phyloP scores from a whole-genome alignment of 1,139 yeast genomes.

The Insectozyma bohioensis region DNA sequence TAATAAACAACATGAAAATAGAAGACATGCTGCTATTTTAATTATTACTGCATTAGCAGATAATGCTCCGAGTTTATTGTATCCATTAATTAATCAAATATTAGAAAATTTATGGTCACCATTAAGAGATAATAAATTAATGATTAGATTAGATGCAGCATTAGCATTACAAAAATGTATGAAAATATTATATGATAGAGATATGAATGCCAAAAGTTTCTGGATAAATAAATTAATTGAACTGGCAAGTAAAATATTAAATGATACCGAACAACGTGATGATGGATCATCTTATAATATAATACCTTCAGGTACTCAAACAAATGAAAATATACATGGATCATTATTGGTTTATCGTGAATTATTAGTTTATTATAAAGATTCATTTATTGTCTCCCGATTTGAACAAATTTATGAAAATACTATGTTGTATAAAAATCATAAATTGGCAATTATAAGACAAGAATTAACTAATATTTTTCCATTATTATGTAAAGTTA shows the following conservation, averaged over 20 bases:
- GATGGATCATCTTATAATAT: conserved; percentile 20
- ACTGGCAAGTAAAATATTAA: conserved; percentile 47
- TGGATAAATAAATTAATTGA: conserved; percentile 77
- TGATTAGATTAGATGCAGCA: conserved; percentile 83
- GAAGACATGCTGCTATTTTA: conserved; percentile 89
- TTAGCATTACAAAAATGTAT: conserved; percentile 76
- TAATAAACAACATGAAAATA: conserved; percentile 63
- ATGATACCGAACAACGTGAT: conserved; percentile 20
- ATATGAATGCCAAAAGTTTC: conserved; percentile 62
- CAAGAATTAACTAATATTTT: conserved; percentile 80
- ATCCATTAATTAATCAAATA: conserved; percentile 74
- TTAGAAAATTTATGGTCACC: conserved; percentile 88
- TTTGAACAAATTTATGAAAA: conserved; percentile 79
- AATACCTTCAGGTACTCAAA: conserved; percentile 26
- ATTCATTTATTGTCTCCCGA: conserved; percentile 45
- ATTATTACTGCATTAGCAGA: conserved; percentile 82
- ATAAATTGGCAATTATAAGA: conserved; percentile 71
- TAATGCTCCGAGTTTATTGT: conserved; percentile 82
- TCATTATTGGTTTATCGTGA: conserved; percentile 81
- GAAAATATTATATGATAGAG: conserved; percentile 76
- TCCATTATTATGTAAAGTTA: conserved; percentile 80
- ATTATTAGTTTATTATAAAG: conserved; percentile 68
- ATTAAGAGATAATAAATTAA: conserved; percentile 71
- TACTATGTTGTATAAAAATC: conserved; percentile 72
- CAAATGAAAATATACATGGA: conserved; percentile 81